Percentiles rank a stretch among this genome's conserved stretches.
phyloP scores from a whole-genome alignment of 345 rosid genomes.

The Aquilaria malaccensis region DNA sequence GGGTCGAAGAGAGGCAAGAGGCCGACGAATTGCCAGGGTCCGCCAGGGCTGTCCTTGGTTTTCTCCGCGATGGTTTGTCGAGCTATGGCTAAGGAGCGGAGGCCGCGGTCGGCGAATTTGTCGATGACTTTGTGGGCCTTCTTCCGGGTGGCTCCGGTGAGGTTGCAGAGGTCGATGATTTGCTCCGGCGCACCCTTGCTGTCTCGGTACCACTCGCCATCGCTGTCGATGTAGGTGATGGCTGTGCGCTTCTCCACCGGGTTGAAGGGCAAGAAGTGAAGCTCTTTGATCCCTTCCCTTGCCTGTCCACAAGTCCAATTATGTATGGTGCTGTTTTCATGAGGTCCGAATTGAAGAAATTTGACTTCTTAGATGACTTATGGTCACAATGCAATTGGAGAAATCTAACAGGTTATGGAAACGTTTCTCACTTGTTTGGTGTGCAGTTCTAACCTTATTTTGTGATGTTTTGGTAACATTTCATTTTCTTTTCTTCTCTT shows the following conservation, averaged over 20 bases:
- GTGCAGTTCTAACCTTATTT: too few relatives aligned
- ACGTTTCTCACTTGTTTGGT: too few relatives aligned
- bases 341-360: too few relatives aligned
- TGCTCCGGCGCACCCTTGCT: constrained; percentile 99
- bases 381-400: too few relatives aligned
- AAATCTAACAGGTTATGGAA: too few relatives aligned
- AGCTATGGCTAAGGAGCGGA: constrained; percentile 74
- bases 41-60: constrained; percentile 65
- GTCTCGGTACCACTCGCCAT: constrained; percentile 69
- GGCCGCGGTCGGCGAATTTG: constrained; percentile 74
- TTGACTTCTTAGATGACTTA: too few relatives aligned
- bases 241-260: constrained; percentile 96
- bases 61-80: constrained; percentile 68
- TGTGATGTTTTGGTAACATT: too few relatives aligned
- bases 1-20: constrained; percentile 92
- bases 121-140: constrained; percentile 59
- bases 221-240: constrained; percentile 62
- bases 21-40: constrained; percentile 87
- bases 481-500: too few relatives aligned
- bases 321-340: too few relatives aligned
- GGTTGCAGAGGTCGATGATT: constrained; percentile 75
- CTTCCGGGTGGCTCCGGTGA: constrained; percentile 40
- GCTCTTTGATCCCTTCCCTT: constrained; percentile 79
- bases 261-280: constrained; percentile 92
- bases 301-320: constrained; percentile 31